Evolutionary conservation across 441 rosid genomes (phyloP), one percentile per base, ranked within the genome.

Genomic region (Jatropha multifida): DNA sequence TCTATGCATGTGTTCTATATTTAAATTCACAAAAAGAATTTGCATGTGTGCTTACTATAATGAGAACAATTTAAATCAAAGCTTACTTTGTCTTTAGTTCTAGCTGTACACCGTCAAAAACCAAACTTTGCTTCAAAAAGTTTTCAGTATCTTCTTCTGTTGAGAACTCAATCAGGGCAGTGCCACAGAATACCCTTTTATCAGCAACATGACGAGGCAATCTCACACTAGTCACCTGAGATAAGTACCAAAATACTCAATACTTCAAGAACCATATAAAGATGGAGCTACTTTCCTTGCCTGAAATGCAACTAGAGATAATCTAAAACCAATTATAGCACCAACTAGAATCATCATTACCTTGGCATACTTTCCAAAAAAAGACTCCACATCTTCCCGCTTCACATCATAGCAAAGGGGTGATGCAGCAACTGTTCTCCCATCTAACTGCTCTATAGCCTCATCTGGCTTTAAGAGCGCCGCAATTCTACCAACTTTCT

Each of bases 151-250:
- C 94, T 81, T 91, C 94, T 77, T 90, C 90, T 2, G 88, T 66
- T 70, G 94, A 84, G 80, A 94, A 90, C 80, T 94, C 99, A 61
- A 94, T 79, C 88, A 93, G 79, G 70, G 96, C 97, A 77, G 91
- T 85, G 37, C 98, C 99, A 83, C 82, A 83, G 76, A 91, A 89
- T 15, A 82, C 63, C 78, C 87, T 89, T 51, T 84, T 80, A 83
- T 95, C 93, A 56, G 85, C 91, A 37, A 88, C 86, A 84, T 88
- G 97, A 49, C 88, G 90, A 78, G 99, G 98, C 86, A 92, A 77
- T 83, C 98, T 93, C 83, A 93, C 93, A 76, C 98, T 93, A 74
- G 85, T 87, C 52, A 95, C 94, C 99, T 95, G 87, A 49, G 74
- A 82, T 3, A 65, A 71, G 41, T 61, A 8, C 40, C 67, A 41